Percentiles rank a stretch among this genome's conserved stretches.
Evolutionary conservation across 1,139 yeast species (phyloP).

Genomic region (Kazachstania sp.): DNA sequence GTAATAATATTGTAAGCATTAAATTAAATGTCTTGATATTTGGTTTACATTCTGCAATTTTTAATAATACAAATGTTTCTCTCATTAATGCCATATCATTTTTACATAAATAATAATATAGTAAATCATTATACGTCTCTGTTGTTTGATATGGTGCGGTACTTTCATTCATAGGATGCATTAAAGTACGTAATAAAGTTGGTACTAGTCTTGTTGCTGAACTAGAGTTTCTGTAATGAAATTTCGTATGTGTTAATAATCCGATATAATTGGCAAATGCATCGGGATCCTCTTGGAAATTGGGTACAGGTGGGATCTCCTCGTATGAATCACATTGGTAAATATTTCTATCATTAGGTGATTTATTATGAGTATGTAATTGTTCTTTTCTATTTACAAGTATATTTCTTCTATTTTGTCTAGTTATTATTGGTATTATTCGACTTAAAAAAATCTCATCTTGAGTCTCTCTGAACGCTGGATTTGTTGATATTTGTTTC

Average conservation of each 20-base stretch:
- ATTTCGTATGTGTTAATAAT: conserved; percentile 31
- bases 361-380: neutral
- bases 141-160: conserved; percentile 33
- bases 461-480: conserved; percentile 1
- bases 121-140: conserved; percentile 37
- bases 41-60: conserved; percentile 31
- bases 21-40: conserved; percentile 40
- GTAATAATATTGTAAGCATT: conserved; percentile 27
- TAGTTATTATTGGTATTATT: conserved; percentile 19
- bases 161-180: conserved; percentile 35
- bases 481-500: conserved; percentile 6
- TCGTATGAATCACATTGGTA: conserved; percentile 20
- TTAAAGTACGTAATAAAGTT: conserved; percentile 33
- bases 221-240: conserved; percentile 30
- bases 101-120: conserved; percentile 35
- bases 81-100: conserved; percentile 38
- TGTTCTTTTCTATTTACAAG: neutral
- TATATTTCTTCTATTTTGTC: conserved; percentile 8
- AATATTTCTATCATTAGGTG: neutral
- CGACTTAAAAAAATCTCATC: conserved; percentile 17
- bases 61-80: conserved; percentile 36
- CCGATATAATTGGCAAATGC: conserved; percentile 31
- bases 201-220: conserved; percentile 32
- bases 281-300: conserved; percentile 21
- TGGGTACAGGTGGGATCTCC: conserved; percentile 33